Evolutionary conservation across 129 eudicot species (phyloP).

Genomic region (Dittrichia graveolens): DNA sequence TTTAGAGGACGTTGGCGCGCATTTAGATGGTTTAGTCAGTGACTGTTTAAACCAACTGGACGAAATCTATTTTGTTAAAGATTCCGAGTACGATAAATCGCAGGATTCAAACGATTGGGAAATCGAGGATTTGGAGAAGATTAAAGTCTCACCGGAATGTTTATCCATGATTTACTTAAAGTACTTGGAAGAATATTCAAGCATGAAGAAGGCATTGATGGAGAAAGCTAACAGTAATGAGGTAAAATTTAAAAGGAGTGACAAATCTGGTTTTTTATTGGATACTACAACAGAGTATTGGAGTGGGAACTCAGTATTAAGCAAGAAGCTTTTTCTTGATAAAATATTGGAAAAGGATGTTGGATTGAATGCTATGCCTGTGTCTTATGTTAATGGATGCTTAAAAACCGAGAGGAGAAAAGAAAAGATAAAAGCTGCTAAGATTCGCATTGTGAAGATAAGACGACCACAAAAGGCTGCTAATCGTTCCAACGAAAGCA

Average conservation of each 20-base stretch:
- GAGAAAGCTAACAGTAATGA: conserved; percentile 11
- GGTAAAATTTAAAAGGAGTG: not conserved
- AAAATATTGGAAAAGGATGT: conserved; percentile 65
- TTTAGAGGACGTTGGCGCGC: conserved; percentile 32
- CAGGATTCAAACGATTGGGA: conserved; percentile 18
- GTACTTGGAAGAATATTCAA: conserved; percentile 38
- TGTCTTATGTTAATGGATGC: conserved; percentile 55
- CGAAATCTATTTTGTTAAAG: not conserved
- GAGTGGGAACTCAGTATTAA: conserved; percentile 63
- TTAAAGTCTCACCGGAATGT: conserved; percentile 49
- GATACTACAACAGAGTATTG: conserved; percentile 56
- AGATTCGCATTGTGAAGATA: conserved; percentile 53
- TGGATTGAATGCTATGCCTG: conserved; percentile 63
- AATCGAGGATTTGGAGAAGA: conserved; percentile 35
- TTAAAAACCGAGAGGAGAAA: conserved; percentile 36
- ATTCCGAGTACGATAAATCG: conserved; percentile 29
- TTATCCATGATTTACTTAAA: conserved; percentile 53
- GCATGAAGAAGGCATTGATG: conserved; percentile 27
- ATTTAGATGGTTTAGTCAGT: conserved; percentile 44
- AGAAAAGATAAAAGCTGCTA: conserved; percentile 66
- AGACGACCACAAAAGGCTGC: conserved; percentile 37
- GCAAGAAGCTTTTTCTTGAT: conserved; percentile 59
- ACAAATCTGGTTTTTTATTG: conserved; percentile 18
- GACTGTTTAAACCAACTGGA: conserved; percentile 39
- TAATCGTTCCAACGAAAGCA: conserved; percentile 8